Percentiles rank a stretch among this genome's conserved stretches.
Evolutionary conservation across 768 basidiomycete species (phyloP).

Genomic region (Chiua virens): DNA sequence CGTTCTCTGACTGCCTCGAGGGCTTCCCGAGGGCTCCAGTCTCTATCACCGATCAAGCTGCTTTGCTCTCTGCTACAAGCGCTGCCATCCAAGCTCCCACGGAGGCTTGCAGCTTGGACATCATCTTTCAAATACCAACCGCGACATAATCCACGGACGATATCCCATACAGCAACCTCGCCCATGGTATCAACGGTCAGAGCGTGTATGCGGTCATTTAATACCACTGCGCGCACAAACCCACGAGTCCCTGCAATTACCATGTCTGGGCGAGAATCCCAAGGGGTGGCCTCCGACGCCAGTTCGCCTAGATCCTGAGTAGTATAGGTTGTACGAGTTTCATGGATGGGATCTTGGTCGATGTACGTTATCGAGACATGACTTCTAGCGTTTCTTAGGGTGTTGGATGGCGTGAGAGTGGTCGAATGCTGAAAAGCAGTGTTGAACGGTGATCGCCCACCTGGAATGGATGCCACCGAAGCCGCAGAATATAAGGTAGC

Average conservation of each 20-base stretch:
- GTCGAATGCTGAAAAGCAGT: slow-evolving; percentile 34
- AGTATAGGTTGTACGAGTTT: slow-evolving; percentile 49
- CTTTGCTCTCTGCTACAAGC: slow-evolving; percentile 32
- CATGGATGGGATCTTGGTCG: slow-evolving; percentile 33
- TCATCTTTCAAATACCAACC: slow-evolving; percentile 70
- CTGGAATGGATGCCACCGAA: slow-evolving; percentile 69
- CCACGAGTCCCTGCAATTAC: slow-evolving; percentile 77
- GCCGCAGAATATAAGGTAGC: slow-evolving; percentile 88
- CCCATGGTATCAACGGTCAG: slow-evolving; percentile 88
- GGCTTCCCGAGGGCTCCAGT: slow-evolving; percentile 74
- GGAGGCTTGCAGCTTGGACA: slow-evolving; percentile 54
- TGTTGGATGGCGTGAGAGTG: slow-evolving; percentile 28
- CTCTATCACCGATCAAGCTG: slow-evolving; percentile 38
- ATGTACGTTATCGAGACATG: slow-evolving; percentile 18
- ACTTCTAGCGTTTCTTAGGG: slow-evolving; percentile 18
- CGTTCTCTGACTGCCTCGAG: slow-evolving; percentile 85
- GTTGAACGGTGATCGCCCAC: slow-evolving; percentile 38
- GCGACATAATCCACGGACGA: slow-evolving; percentile 72
- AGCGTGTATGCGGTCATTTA: slow-evolving; percentile 89
- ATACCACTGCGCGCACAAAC: slow-evolving; percentile 73
- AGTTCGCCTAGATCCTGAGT: slow-evolving; percentile 76
- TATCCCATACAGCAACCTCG: slow-evolving; percentile 91
- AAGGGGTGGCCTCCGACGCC: slow-evolving; percentile 70
- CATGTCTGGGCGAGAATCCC: slow-evolving; percentile 58
- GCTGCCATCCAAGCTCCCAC: slow-evolving; percentile 45